Conservation (phyloP, 208 protist genomes). For the Wallacemonas collosoma region DNA sequence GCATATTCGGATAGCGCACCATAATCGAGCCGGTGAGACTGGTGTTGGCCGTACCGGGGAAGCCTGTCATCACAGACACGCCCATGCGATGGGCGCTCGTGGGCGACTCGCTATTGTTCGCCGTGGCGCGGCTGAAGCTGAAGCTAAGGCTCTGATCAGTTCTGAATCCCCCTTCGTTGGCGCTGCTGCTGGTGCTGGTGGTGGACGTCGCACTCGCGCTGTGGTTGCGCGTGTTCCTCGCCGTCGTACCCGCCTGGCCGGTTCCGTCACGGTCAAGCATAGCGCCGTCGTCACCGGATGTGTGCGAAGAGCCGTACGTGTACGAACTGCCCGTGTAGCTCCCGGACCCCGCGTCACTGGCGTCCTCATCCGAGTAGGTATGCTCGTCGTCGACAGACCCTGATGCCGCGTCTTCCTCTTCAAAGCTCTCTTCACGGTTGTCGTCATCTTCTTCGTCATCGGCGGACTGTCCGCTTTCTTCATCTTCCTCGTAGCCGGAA, state of each 20-base stretch:
- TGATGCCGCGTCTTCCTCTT: neutral
- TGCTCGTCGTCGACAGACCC: neutral
- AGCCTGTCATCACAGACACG: neutral
- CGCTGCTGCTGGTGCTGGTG: slow-evolving; percentile 11
- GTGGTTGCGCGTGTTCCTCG: neutral
- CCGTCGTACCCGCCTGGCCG: neutral
- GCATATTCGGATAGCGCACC: neutral
- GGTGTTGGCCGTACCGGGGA: neutral
- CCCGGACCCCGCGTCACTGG: too few species aligned
- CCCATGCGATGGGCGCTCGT: neutral
- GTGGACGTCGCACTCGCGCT: neutral
- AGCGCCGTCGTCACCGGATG: neutral
- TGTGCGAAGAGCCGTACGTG: neutral
- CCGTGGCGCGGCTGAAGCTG: neutral
- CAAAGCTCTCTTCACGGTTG: neutral
- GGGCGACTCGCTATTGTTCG: neutral
- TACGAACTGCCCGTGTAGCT: slow-evolving; percentile 13
- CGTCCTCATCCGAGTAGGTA: slow-evolving; percentile 11
- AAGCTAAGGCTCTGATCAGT: slow-evolving; percentile 14
- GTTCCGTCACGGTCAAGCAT: neutral
- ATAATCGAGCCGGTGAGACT: neutral
- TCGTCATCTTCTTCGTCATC: neutral
- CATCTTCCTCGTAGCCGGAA: slow-evolving; percentile 13
- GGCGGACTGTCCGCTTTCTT: neutral
- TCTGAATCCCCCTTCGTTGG: neutral